Conservation (phyloP, 805 yeast species). For the Kurtzmaniella cleridarum region DNA sequence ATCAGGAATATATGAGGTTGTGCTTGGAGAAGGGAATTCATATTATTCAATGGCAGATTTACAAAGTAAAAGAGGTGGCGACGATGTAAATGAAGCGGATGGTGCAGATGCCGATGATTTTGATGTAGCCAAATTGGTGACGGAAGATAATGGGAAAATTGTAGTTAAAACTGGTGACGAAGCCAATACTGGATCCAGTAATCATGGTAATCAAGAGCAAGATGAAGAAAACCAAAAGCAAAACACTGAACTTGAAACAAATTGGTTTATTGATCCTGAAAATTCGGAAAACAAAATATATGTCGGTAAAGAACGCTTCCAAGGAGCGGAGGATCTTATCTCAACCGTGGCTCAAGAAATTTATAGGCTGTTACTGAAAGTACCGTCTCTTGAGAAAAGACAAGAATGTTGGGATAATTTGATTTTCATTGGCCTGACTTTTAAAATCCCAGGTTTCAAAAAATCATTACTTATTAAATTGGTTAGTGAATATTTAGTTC, state of each 20-base stretch:
- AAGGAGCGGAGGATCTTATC: conserved; percentile 64
- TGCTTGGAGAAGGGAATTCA: conserved; percentile 62
- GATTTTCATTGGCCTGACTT: conserved; percentile 73
- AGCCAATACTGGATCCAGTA: conserved; percentile 10
- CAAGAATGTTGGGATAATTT: conserved; percentile 84
- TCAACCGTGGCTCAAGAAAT: conserved; percentile 49
- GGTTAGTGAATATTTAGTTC: conserved; percentile 48
- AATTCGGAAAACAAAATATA: conserved; percentile 44
- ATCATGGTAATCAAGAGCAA: conserved; percentile 16
- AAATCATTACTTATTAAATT: conserved; percentile 62
- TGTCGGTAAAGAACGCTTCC: conserved; percentile 88
- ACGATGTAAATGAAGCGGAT: conserved; percentile 16
- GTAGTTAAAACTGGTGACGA: conserved; percentile 17
- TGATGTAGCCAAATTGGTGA: conserved; percentile 80
- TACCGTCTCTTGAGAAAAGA: conserved; percentile 65
- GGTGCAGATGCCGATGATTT: conserved; percentile 64
- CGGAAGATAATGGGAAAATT: conserved; percentile 46
- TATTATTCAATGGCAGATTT: conserved; percentile 56
- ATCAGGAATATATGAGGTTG: conserved; percentile 73
- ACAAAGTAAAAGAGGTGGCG: conserved; percentile 5
- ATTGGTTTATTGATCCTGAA: conserved; percentile 58
- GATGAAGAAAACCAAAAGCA: conserved; percentile 33
- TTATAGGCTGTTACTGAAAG: conserved; percentile 44
- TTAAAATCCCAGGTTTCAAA: conserved; percentile 68
- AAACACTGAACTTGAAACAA: conserved; percentile 70